phyloP scores from a whole-genome alignment of 139 green algal species.

The Microglena sp. region DNA sequence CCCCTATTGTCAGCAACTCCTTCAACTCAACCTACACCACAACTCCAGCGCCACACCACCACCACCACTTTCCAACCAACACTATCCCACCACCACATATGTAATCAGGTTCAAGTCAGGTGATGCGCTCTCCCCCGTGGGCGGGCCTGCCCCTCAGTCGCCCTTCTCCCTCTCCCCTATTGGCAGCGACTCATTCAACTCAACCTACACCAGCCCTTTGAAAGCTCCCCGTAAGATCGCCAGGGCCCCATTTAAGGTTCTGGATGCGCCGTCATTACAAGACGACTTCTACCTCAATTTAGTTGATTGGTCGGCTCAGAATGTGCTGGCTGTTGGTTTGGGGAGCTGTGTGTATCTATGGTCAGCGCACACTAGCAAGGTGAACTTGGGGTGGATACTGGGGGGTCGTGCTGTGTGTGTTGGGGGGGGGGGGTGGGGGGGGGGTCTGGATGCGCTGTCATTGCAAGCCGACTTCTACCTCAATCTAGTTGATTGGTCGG shows the following conservation, averaged over 20 bases:
- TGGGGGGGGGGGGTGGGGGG: neutral
- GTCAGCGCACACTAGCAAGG: slow-evolving; percentile 82
- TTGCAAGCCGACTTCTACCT: slow-evolving; percentile 98
- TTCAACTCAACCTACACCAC: neutral
- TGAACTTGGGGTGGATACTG: slow-evolving; percentile 6
- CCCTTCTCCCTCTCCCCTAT: slow-evolving; percentile 5
- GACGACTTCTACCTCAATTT: slow-evolving; percentile 99
- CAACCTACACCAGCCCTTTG: slow-evolving; percentile 25
- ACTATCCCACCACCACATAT: slow-evolving; percentile 25
- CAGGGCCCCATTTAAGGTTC: slow-evolving; percentile 86
- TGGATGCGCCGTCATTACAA: slow-evolving; percentile 58
- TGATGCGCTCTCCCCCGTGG: slow-evolving; percentile 47
- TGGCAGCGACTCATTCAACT: neutral
- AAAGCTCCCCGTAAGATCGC: slow-evolving; percentile 73
- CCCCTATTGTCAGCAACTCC: slow-evolving; percentile 44
- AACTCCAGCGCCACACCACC: neutral
- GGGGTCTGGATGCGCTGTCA: neutral
- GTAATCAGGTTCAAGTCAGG: slow-evolving; percentile 68
- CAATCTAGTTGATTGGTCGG: slow-evolving; percentile 95
- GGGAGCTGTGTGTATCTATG: slow-evolving; percentile 93
- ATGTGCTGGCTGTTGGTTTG: slow-evolving; percentile 88
- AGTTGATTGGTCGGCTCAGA: slow-evolving; percentile 90
- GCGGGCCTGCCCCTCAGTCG: slow-evolving; percentile 18
- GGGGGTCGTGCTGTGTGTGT: neutral
- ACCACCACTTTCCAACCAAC: neutral